Percentiles rank a stretch among this genome's conserved stretches.
Evolutionary conservation across 345 rosid genomes (phyloP).

Genomic region (Iberis pinnata): DNA sequence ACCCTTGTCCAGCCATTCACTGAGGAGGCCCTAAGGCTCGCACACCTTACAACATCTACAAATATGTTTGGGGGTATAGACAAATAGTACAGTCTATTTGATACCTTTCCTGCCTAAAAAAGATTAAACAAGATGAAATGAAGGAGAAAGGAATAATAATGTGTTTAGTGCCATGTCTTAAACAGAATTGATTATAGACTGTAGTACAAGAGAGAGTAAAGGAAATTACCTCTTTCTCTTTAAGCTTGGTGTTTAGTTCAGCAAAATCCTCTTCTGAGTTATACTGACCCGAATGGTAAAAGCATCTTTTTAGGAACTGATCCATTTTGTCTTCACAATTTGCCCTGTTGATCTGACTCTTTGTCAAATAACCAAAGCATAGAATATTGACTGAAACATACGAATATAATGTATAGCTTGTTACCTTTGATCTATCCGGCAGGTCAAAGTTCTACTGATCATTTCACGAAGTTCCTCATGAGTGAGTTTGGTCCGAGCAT

Average conservation of each 20-base stretch:
- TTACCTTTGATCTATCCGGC: slow-evolving; percentile 81
- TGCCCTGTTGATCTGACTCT: slow-evolving; percentile 39
- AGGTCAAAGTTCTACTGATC: slow-evolving; percentile 72
- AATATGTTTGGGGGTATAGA: slow-evolving; percentile 86
- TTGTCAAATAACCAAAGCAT: neutral
- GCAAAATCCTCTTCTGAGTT: slow-evolving; percentile 66
- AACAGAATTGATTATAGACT: slow-evolving; percentile 1
- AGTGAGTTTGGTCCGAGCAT: slow-evolving; percentile 63
- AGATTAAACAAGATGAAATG: neutral
- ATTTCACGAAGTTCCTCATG: slow-evolving; percentile 70
- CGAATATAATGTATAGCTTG: neutral
- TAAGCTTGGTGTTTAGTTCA: slow-evolving; percentile 56
- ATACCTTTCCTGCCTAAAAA: slow-evolving; percentile 55
- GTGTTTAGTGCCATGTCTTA: neutral
- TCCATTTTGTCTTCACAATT: slow-evolving; percentile 81
- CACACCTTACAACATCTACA: slow-evolving; percentile 73
- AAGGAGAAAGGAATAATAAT: neutral
- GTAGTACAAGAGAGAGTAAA: neutral
- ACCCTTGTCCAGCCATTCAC: slow-evolving; percentile 79
- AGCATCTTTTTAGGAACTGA: slow-evolving; percentile 71
- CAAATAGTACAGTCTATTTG: slow-evolving; percentile 76
- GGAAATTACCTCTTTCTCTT: slow-evolving; percentile 60
- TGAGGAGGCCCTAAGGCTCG: slow-evolving; percentile 69
- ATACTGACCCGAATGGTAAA: slow-evolving; percentile 80
- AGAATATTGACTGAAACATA: neutral